phyloP scores from a whole-genome alignment of 768 basidiomycete species.

The Collybia nuda region DNA sequence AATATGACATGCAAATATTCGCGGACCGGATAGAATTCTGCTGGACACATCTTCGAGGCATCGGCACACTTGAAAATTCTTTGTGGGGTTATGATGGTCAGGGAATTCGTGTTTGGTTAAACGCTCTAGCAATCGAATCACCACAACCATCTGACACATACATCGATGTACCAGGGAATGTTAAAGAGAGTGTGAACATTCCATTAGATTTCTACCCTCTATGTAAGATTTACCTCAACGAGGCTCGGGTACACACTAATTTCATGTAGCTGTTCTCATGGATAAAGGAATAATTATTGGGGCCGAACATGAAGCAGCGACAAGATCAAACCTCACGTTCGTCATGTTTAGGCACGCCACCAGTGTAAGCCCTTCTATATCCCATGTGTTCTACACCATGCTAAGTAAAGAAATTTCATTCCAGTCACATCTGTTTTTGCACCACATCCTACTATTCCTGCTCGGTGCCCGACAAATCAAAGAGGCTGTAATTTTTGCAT shows the following conservation, averaged over 20 bases:
- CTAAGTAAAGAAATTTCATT: background rate
- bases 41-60: slow-evolving; percentile 96
- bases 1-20: slow-evolving; percentile 96
- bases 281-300: slow-evolving; percentile 99
- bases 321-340: slow-evolving; percentile 77
- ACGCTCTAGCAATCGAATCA: slow-evolving; percentile 88
- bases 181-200: slow-evolving; percentile 93
- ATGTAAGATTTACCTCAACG: slow-evolving; percentile 52
- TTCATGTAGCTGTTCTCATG: slow-evolving; percentile 86
- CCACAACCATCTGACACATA: slow-evolving; percentile 34
- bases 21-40: slow-evolving; percentile 98
- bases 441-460: slow-evolving; percentile 86
- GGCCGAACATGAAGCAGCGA: slow-evolving; percentile 83
- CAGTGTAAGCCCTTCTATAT: slow-evolving; percentile 52
- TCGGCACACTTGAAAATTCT: slow-evolving; percentile 93
- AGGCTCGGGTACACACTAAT: background rate
- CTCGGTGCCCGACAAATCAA: slow-evolving; percentile 60
- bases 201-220: slow-evolving; percentile 93
- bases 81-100: slow-evolving; percentile 96
- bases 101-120: slow-evolving; percentile 90
- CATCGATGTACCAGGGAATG: slow-evolving; percentile 39
- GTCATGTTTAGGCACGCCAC: slow-evolving; percentile 91
- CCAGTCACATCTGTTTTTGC: slow-evolving; percentile 92
- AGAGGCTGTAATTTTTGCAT: slow-evolving; percentile 85
- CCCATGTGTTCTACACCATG: too few species aligned